A percentile compares a stretch with the other conserved stretches of the same genome.
phyloP scores from a whole-genome alignment of 129 eudicot species.

The Artemisia tridentata region DNA sequence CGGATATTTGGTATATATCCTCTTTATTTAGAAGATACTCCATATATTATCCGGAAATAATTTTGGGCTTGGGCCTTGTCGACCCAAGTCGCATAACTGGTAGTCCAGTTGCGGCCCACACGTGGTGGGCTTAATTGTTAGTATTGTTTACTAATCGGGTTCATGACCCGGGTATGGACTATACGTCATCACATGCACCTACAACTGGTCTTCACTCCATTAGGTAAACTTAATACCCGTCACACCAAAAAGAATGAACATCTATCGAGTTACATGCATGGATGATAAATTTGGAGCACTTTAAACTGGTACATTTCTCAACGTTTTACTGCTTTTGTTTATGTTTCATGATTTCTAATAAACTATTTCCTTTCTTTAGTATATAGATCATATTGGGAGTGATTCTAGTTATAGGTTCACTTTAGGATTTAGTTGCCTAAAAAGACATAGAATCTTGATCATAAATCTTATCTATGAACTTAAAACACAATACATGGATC shows the following conservation, averaged over 20 bases:
- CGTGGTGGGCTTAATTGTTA: no score
- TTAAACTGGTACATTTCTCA: conserved; percentile 51
- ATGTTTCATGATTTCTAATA: no score
- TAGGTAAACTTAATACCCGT: conserved; percentile 65
- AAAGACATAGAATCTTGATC: background rate
- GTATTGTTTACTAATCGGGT: no score
- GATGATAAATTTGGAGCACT: conserved; percentile 52
- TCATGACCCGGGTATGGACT: no score
- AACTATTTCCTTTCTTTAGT: no score
- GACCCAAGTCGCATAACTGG: no score
- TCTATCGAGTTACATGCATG: conserved; percentile 18
- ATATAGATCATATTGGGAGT: no score
- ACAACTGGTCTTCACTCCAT: conserved; percentile 47
- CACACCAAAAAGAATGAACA: conserved; percentile 52
- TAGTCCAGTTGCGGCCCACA: no score
- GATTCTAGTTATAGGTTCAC: background rate
- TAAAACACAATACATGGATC: background rate
- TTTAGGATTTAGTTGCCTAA: background rate
- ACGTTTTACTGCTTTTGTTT: background rate
- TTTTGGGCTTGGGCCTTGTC: no score
- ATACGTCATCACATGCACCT: conserved; percentile 73
- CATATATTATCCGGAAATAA: no score
- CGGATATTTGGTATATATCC: no score
- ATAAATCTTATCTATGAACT: background rate
- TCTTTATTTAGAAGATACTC: no score